Evolutionary conservation across 768 basidiomycete genomes (phyloP), one percentile per base, ranked within the genome.

Genomic region (Pleurotus ostreatus): DNA sequence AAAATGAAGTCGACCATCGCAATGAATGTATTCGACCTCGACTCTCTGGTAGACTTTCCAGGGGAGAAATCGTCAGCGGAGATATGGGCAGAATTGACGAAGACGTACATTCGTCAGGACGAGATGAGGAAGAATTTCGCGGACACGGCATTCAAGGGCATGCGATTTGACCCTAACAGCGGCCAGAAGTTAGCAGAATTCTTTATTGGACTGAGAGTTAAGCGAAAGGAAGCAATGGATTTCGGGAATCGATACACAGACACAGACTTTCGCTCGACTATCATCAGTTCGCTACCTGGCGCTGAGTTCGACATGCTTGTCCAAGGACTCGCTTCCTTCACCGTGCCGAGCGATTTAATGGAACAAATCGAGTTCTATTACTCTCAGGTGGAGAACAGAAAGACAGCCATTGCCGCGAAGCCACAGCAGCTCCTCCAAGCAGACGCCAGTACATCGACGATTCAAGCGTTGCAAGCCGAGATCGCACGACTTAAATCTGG

Each of bases 221-320:
- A 25, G 22, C 2, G 57, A 52, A 41, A 1, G 23, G 15, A 0
- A 62, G 20, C 20, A 20, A 20, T 20, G 20, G 20, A 20, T 20
- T 20, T 20, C 20, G 20, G 20, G 20, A 20, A 1, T 38, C 40
- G 0, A 58, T 66, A 16, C 37, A 13, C 2, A 11, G 62, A 68
- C 39, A n/a, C 13, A 2, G 53, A 55, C 2, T 68, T 66, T 39
- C 40, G 61, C 2, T 30, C 52, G n/a, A 65, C 65, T 26, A 48
- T 66, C 22, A 49, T 68, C 8, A 23, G 53, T 1, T 64, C 63
- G 4, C 56, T 68, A 1, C 63, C 65, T 8, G 45, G 47, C 11
- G 23, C 60, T 22, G 62, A 63, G 6, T 69, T 65, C 61, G 57
- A 66, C 37, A 45, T 30, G 22, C 46, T 66, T 5, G 53, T 67